Base-by-base conservation (phyloP, 169 alveolate species). In the Perkinsus chesapeaki region DNA sequence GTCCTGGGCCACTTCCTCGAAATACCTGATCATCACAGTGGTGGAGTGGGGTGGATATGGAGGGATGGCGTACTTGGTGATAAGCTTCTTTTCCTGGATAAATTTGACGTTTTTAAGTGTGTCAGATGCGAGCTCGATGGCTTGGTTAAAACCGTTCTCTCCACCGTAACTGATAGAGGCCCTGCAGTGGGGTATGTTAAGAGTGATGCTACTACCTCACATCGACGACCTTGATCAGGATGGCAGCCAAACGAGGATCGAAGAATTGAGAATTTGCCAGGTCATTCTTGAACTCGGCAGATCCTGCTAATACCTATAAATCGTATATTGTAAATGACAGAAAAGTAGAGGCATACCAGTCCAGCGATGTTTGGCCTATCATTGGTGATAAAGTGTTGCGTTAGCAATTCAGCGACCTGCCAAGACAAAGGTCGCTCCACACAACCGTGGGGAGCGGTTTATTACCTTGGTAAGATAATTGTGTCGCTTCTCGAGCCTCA, bases 241-340 rank as follows among this genome's bases (percentile, higher is more conserved):
- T 97, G 5, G 99, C 98, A n/a, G 97, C 96, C 36, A 99, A 97
- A 94, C 99, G 95, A 93, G 96, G 99, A 95, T 99, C 99, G 94
- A 99, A 98, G 96, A 99, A 96, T 92, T 99, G 99, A 48, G 98
- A 94, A 93, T 94, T 96, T 39, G 97, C 96, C 92, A 99, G 94
- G 91, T 99, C 99, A 93, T 97, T 98, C 96, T 99, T 99, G 95
- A 99, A 99, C 94, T 98, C 99, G 5, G 99, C 99, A 96, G 99
- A 97, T 39, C 99, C 99, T 39, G 99, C 99, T 43, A 99, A 94
- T 0, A 99, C 98, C 91, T 60, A 34, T 23, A 34, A 16, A 27
- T 20, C 82, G 82, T 7, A 60, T 23, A 16, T 43, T 43, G 60
- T 60, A 9, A 16, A 20, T 5, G 3, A 23, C 37, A 60, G 36